Percentiles rank a stretch among this genome's conserved stretches.
phyloP scores from a whole-genome alignment of 768 basidiomycete genomes.

The Chalciporus piperatus region DNA sequence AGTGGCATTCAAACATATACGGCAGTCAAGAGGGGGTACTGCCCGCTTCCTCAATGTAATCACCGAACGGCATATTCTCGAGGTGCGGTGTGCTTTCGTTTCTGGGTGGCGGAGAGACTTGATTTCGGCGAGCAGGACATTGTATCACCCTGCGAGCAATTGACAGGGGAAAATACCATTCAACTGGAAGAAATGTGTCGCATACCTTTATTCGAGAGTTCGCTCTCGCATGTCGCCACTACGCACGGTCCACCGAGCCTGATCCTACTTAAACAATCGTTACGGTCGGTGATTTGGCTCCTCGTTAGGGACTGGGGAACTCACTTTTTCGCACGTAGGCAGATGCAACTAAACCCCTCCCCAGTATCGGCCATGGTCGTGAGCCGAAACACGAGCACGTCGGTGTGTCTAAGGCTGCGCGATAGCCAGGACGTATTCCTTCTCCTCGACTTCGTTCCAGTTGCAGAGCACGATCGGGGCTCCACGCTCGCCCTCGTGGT shows the following conservation, averaged over 20 bases:
- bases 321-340: constrained; percentile 20
- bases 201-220: constrained; percentile 46
- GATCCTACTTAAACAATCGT: constrained; percentile 31
- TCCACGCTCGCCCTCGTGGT: constrained; percentile 52
- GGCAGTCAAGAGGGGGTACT: constrained; percentile 6
- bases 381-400: constrained; percentile 60
- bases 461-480: constrained; percentile 38
- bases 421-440: constrained; percentile 41
- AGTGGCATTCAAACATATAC: constrained; percentile 35
- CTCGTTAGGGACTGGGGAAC: not conserved
- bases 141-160: constrained; percentile 47
- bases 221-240: constrained; percentile 35
- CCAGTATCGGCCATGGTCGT: constrained; percentile 43
- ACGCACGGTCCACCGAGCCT: constrained; percentile 38
- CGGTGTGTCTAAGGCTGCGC: constrained; percentile 43
- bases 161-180: constrained; percentile 44
- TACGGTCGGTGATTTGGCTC: constrained; percentile 20
- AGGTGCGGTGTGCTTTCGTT: constrained; percentile 10
- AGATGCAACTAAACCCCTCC: constrained; percentile 16
- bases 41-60: constrained; percentile 13
- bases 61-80: constrained; percentile 12
- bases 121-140: constrained; percentile 39
- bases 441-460: constrained; percentile 60
- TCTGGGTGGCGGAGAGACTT: no score
- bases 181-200: constrained; percentile 49